Percentiles rank a stretch among this genome's conserved stretches.
Evolutionary conservation across 2,329 filamentous ascomycete species (phyloP).

Genomic region (Colletotrichum sublineola): DNA sequence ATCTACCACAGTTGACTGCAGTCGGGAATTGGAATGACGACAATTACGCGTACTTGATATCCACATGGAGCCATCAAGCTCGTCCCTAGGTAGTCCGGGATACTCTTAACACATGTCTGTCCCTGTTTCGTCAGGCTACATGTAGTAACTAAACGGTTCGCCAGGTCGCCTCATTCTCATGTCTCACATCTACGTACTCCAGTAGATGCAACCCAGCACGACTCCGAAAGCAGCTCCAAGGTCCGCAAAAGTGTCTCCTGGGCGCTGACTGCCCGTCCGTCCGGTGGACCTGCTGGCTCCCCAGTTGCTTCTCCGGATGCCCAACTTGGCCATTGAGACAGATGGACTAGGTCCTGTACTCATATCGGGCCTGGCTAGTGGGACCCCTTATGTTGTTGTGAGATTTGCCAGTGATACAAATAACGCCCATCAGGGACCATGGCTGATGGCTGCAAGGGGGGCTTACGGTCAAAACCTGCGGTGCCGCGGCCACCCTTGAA

Average conservation of each 20-base stretch:
- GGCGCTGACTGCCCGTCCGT: background rate
- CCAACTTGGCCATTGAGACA: constrained; percentile 11
- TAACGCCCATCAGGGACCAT: background rate
- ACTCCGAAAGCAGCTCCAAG: constrained; percentile 3
- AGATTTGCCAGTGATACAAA: constrained; percentile 4
- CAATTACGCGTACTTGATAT: constrained; percentile 22
- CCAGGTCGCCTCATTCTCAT: constrained; percentile 11
- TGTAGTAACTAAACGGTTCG: constrained; percentile 6
- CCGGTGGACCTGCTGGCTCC: background rate
- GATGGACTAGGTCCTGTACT: background rate
- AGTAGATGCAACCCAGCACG: constrained; percentile 24
- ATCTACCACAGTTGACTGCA: constrained; percentile 24
- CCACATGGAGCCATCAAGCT: constrained; percentile 22
- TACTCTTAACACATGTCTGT: constrained; percentile 13
- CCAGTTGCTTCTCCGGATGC: background rate
- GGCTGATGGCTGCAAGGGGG: constrained; percentile 4
- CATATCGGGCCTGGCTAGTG: background rate
- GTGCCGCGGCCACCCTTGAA: constrained; percentile 31
- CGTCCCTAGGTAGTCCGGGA: background rate
- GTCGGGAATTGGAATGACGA: constrained; percentile 37
- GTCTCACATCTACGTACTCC: constrained; percentile 13
- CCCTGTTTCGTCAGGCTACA: constrained; percentile 27
- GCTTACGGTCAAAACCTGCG: constrained; percentile 4
- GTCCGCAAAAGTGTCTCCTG: background rate
- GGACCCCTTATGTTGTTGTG: background rate